Evolutionary conservation across 352 stramenopile genomes (phyloP), one percentile per base, ranked within the genome.

Genomic region (Phytophthora lateralis): DNA sequence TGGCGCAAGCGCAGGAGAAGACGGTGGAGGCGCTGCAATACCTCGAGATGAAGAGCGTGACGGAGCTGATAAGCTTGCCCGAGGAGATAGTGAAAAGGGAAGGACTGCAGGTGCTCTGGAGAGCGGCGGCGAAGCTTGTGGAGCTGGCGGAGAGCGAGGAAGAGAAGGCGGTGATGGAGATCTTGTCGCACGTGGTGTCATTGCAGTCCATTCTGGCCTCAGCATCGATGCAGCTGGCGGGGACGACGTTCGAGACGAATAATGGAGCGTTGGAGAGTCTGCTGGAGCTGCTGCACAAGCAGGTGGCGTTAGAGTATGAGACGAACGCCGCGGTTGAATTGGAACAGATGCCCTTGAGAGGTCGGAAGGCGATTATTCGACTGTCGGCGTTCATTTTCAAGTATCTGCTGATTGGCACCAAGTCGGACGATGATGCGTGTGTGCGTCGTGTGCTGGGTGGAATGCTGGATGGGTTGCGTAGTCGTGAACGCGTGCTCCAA

Each of bases 381-480:
- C 63, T 91, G n/a, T 72, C 75, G 7, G 85, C 85, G 8, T 91
- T 93, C 37, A 34, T 91, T 55, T 89, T 92, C 60, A 90, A 90
- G 69, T 71, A 91, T 48, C 32, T 91, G 55, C 73, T 91, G 57
- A 49, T 90, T 24, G 58, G 55, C 37, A 68, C 58, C 15, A 73
- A 86, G 42, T 66, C 82, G 27, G 70, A 79, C 60, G 66, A 73
- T 39, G 68, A 75, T 35, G 47, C 57, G 7, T 69, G 72, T 48
- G 75, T 90, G 38, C 85, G 86, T 17, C 68, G 66, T 20, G 70
- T 89, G 18, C 58, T 93, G 7, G 67, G 73, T 46, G 82, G 78
- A 2, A 30, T 93, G 11, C 62, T 95, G 14, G 75, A 93, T 32
- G 86, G 86, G 10, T 70, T 95, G 21, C 82, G 85, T 18, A 92